Evolutionary conservation across 176 grass and related monocot species (phyloP).

Genomic region (Triticum monococcum): DNA sequence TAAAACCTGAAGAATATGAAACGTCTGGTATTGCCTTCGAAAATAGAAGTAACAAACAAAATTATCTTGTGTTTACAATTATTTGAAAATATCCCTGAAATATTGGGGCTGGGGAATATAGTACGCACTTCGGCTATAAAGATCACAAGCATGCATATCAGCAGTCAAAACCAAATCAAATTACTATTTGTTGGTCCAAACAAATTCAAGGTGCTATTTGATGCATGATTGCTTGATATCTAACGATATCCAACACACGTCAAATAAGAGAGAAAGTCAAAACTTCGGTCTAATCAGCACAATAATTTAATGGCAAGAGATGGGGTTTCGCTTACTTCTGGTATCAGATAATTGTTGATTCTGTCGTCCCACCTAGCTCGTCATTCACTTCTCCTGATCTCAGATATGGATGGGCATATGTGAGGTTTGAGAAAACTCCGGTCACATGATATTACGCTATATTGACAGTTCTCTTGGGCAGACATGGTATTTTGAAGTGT

Average conservation of each 20-base stretch:
- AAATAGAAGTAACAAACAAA: not conserved
- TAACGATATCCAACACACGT: constrained; percentile 19
- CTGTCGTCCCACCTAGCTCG: constrained; percentile 18
- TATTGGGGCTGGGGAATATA: not conserved
- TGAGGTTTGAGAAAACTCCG: not conserved
- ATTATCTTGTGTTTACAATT: not conserved
- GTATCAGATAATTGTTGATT: not conserved
- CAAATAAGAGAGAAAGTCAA: constrained; percentile 41
- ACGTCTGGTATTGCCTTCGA: not conserved
- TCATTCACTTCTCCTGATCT: constrained; percentile 29
- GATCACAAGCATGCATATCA: not conserved
- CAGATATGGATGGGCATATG: constrained; percentile 20
- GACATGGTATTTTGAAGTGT: constrained; percentile 27
- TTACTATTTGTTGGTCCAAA: constrained; percentile 18
- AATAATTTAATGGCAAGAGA: constrained; percentile 23
- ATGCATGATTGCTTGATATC: constrained; percentile 43
- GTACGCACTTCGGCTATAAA: not conserved
- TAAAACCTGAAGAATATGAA: not conserved
- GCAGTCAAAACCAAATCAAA: constrained; percentile 20
- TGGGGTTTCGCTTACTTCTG: not conserved
- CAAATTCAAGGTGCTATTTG: constrained; percentile 26
- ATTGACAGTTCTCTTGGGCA: constrained; percentile 4
- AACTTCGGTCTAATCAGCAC: constrained; percentile 30
- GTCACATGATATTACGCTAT: constrained; percentile 13
- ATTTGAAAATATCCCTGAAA: not conserved